Evolutionary conservation across 306 rosid species (phyloP).

Genomic region (Vigna angularis): DNA sequence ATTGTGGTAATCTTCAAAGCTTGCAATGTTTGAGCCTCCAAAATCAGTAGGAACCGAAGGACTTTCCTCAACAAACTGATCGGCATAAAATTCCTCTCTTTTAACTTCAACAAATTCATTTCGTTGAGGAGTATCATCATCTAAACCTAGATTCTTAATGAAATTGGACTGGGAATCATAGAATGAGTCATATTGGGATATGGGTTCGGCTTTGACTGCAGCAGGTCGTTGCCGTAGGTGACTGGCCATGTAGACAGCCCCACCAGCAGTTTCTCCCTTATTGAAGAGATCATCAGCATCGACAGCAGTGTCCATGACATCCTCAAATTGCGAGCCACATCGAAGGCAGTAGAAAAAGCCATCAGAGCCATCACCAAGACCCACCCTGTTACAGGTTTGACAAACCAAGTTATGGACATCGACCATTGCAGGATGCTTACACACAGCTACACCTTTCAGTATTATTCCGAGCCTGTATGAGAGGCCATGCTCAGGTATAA

Average conservation of each 20-base stretch:
- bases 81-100: conserved; percentile 33
- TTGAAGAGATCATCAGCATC: conserved; percentile 66
- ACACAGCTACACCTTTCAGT: neutral
- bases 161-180: conserved; percentile 50
- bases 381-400: conserved; percentile 57
- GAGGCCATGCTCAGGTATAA: neutral
- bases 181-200: conserved; percentile 62
- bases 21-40: conserved; percentile 44
- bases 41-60: conserved; percentile 65
- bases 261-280: conserved; percentile 47
- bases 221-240: conserved; percentile 52
- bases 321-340: conserved; percentile 65
- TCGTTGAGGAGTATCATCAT: conserved; percentile 39
- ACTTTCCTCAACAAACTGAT: conserved; percentile 43
- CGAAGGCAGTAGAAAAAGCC: conserved; percentile 76
- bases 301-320: conserved; percentile 63
- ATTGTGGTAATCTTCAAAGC: conserved; percentile 59
- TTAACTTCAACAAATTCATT: neutral
- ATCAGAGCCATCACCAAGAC: conserved; percentile 56
- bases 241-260: conserved; percentile 61
- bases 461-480: neutral
- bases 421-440: conserved; percentile 44
- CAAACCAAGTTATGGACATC: conserved; percentile 52
- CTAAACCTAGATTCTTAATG: conserved; percentile 49
- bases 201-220: conserved; percentile 52